A percentile compares a stretch with the other conserved stretches of the same genome.
Conservation (phyloP, 192 early-diverging fungal species). For the Glomus cerebriforme region DNA sequence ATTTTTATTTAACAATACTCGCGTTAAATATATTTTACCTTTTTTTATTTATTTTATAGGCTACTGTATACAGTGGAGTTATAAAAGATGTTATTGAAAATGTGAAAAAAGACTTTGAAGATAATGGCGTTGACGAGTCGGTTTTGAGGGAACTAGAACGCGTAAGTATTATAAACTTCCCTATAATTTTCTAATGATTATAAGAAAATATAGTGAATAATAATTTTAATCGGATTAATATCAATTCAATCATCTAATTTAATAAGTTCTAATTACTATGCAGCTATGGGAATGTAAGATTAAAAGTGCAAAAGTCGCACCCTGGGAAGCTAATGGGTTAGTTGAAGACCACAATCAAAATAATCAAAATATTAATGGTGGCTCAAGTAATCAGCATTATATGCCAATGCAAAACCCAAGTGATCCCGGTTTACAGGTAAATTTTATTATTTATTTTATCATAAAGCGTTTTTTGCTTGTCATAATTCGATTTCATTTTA, state of each 20-base stretch:
- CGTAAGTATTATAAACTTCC: constrained; percentile 38
- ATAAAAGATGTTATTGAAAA: constrained; percentile 94
- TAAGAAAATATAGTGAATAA: neutral
- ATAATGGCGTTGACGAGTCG: constrained; percentile 85
- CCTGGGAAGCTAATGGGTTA: neutral
- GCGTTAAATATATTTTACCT: neutral
- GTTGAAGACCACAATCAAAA: neutral
- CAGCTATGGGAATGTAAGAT: constrained; percentile 24
- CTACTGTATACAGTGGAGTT: constrained; percentile 78
- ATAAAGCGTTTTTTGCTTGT: neutral
- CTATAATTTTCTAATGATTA: neutral
- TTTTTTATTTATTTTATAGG: constrained; percentile 35
- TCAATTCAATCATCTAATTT: neutral
- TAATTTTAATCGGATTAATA: neutral
- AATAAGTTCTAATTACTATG: neutral
- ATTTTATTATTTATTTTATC: neutral
- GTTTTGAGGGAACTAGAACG: constrained; percentile 85
- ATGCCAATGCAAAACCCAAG: neutral
- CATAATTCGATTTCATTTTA: too few relatives aligned
- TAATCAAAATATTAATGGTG: neutral
- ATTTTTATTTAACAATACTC: neutral
- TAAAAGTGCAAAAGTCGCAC: neutral
- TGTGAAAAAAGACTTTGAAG: constrained; percentile 83
- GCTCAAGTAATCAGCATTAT: neutral
- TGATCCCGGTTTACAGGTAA: neutral